A percentile compares a stretch with the other conserved stretches of the same genome.
phyloP scores from a whole-genome alignment of 257 asterid genomes.

The Solanum etuberosum region DNA sequence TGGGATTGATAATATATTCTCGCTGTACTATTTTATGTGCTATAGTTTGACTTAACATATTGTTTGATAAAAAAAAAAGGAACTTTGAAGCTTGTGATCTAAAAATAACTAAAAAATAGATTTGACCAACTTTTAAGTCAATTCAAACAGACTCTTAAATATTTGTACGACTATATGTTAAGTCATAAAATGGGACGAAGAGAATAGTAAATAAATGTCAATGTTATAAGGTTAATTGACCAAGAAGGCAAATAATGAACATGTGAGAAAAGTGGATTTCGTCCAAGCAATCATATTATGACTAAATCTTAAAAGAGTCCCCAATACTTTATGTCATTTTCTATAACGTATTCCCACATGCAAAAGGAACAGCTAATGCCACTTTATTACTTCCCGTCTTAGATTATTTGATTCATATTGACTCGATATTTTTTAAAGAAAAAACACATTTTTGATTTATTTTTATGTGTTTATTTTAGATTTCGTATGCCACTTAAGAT shows the following conservation, averaged over 20 bases:
- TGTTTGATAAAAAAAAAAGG: no score
- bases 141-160: no score
- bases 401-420: neutral
- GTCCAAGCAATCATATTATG: slow-evolving; percentile 4
- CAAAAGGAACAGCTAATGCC: neutral
- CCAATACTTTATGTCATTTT: neutral
- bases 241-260: slow-evolving; percentile 1
- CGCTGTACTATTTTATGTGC: rapidly evolving
- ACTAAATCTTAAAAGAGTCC: neutral
- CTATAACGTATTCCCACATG: neutral
- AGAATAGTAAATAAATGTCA: neutral
- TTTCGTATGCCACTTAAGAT: no score
- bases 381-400: neutral
- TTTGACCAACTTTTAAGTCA: no score
- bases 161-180: neutral
- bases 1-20: no score
- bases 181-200: no score
- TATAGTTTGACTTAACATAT: neutral
- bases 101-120: no score
- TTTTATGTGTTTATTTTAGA: no score
- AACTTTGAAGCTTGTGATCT: no score
- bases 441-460: no score
- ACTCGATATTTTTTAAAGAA: neutral
- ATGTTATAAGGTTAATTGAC: neutral
- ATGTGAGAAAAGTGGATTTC: slow-evolving; percentile 9